phyloP scores from a whole-genome alignment of 2,329 filamentous ascomycete genomes.

The Aureobasidium musti region DNA sequence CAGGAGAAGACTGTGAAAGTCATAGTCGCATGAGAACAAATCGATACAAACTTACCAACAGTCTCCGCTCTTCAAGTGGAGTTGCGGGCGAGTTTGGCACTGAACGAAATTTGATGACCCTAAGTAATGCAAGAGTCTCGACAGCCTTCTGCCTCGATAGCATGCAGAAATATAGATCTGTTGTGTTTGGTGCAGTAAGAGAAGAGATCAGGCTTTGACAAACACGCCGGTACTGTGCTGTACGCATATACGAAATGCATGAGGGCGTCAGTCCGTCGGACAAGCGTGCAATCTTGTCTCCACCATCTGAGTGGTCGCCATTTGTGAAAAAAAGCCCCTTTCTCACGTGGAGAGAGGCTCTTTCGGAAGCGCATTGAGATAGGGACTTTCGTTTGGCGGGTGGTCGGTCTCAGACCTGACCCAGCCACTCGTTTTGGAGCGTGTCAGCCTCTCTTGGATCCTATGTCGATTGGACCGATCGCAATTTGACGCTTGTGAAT shows the following conservation, averaged over 20 bases:
- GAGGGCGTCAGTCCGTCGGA: not conserved
- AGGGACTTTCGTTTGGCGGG: not conserved
- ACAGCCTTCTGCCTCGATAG: slow-evolving; percentile 1
- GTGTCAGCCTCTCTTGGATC: slow-evolving; percentile 15
- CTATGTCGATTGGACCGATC: slow-evolving; percentile 9
- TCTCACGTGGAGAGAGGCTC: not conserved
- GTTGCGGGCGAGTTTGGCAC: slow-evolving; percentile 3
- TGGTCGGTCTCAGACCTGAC: not conserved
- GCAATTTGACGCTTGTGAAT: slow-evolving; percentile 8
- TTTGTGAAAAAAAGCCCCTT: not conserved
- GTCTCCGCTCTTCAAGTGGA: not conserved
- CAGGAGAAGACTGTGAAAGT: not conserved
- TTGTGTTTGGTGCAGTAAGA: not conserved
- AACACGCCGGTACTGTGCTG: not conserved
- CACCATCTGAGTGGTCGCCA: not conserved
- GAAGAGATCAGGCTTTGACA: not conserved
- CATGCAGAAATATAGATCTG: slow-evolving; percentile 2
- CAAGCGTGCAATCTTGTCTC: slow-evolving; percentile 1
- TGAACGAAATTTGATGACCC: not conserved
- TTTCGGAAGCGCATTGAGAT: not conserved
- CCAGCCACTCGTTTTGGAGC: slow-evolving; percentile 22
- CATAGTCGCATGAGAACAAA: not conserved
- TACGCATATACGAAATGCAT: not conserved
- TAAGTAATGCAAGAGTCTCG: not conserved
- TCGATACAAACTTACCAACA: not conserved